Evolutionary conservation across 352 stramenopile species (phyloP).

Genomic region (Phytophthora sojae): DNA sequence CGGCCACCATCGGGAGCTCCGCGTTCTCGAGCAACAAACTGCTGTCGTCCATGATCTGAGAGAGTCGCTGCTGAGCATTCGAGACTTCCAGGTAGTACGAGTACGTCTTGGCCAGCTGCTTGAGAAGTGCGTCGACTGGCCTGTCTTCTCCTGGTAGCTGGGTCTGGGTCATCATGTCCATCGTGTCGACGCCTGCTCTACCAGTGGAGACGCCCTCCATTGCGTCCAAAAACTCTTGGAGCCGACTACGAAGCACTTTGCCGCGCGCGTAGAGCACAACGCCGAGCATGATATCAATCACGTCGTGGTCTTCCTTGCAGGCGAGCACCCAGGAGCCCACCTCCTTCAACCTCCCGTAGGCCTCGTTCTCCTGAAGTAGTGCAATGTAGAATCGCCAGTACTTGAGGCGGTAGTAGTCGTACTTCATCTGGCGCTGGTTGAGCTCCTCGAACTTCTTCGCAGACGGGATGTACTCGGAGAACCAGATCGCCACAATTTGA

Average conservation of each 20-base stretch:
- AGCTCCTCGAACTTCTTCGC: slow-evolving; percentile 85
- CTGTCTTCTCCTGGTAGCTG: slow-evolving; percentile 7
- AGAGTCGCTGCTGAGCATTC: slow-evolving; percentile 46
- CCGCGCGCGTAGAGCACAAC: slow-evolving; percentile 56
- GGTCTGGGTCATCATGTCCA: slow-evolving; percentile 1
- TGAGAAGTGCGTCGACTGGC: slow-evolving; percentile 36
- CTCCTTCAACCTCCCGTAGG: slow-evolving; percentile 73
- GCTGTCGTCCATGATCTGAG: slow-evolving; percentile 31
- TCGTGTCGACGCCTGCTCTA: background rate
- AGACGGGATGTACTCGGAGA: slow-evolving; percentile 72
- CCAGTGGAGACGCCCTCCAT: background rate
- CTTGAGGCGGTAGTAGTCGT: slow-evolving; percentile 77
- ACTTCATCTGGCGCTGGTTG: slow-evolving; percentile 87
- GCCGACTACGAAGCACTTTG: slow-evolving; percentile 44
- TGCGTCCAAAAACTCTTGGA: slow-evolving; percentile 30
- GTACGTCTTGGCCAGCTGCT: slow-evolving; percentile 72
- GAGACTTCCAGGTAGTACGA: slow-evolving; percentile 64
- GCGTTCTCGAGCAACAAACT: slow-evolving; percentile 47
- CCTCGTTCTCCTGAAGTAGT: slow-evolving; percentile 58
- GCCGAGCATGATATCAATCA: slow-evolving; percentile 79
- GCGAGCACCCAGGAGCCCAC: slow-evolving; percentile 72
- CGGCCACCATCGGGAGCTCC: slow-evolving; percentile 48
- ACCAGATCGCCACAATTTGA: slow-evolving; percentile 77
- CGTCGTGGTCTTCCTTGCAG: slow-evolving; percentile 87
- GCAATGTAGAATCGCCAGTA: slow-evolving; percentile 77